Evolutionary conservation across 176 grass and related monocot species (phyloP).

Genomic region (Avena sativa): DNA sequence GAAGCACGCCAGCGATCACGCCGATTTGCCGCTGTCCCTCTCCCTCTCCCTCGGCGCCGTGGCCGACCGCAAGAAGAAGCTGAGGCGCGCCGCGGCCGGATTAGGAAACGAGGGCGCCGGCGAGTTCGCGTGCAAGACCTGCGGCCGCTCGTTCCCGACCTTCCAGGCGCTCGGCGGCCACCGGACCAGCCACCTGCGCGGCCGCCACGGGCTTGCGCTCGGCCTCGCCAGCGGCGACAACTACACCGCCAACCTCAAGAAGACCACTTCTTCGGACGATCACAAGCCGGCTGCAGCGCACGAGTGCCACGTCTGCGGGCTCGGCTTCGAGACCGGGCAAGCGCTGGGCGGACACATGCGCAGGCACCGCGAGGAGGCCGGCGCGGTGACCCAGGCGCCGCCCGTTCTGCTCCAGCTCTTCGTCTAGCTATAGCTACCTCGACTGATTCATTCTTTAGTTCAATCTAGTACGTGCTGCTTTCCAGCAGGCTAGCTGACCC

Average conservation of each 20-base stretch:
- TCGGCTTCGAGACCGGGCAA: constrained; percentile 60
- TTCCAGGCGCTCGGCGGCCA: constrained; percentile 76
- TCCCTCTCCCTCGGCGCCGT: background rate
- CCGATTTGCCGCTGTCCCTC: constrained; percentile 6
- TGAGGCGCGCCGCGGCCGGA: constrained; percentile 8
- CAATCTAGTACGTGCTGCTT: background rate
- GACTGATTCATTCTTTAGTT: background rate
- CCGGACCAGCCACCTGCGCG: constrained; percentile 67
- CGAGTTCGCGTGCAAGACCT: constrained; percentile 68
- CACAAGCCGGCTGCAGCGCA: background rate
- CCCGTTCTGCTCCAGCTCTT: constrained; percentile 51
- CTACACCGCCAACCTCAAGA: constrained; percentile 9
- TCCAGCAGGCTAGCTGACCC: background rate
- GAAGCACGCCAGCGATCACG: constrained; percentile 37
- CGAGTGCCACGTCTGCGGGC: constrained; percentile 64
- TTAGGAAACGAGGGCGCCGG: background rate
- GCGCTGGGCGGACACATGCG: constrained; percentile 77
- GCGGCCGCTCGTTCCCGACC: constrained; percentile 60
- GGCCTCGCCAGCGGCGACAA: background rate
- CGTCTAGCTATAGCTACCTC: constrained; percentile 34
- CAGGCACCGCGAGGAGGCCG: constrained; percentile 49
- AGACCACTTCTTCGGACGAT: background rate
- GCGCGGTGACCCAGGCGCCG: constrained; percentile 15
- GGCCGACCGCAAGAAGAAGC: background rate
- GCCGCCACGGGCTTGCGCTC: constrained; percentile 43